phyloP scores from a whole-genome alignment of 768 basidiomycete genomes.

The Zangia roseola region DNA sequence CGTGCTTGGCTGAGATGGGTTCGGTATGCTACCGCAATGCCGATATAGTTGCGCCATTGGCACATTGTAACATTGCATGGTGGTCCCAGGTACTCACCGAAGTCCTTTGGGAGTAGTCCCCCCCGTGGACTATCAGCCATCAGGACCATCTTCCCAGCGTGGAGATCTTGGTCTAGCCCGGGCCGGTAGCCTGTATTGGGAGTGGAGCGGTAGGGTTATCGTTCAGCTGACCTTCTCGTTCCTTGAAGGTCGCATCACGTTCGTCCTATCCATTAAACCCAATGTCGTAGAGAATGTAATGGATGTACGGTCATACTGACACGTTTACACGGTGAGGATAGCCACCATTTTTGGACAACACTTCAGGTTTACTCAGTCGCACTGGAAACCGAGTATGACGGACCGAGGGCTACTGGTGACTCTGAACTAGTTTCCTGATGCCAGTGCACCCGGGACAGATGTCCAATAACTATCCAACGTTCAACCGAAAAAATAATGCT shows the following conservation, averaged over 20 bases:
- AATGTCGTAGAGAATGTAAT: not conserved
- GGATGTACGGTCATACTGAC: not conserved
- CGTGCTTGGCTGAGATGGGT: not conserved
- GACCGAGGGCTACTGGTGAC: not conserved
- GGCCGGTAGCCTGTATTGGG: not conserved
- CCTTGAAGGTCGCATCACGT: not conserved
- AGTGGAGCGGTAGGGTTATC: not conserved
- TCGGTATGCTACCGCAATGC: slow-evolving; percentile 6
- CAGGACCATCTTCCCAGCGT: slow-evolving; percentile 3
- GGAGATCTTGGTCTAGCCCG: not conserved
- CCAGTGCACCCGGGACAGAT: not conserved
- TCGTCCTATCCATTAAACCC: not conserved
- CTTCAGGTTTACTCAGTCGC: not conserved
- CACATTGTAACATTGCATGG: not conserved
- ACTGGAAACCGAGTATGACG: not conserved
- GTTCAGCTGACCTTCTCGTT: not conserved
- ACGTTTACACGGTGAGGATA: not conserved
- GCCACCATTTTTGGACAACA: not conserved
- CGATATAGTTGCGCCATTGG: not conserved
- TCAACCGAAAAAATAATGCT: not conserved
- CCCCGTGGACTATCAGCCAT: not conserved
- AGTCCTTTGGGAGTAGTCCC: not conserved
- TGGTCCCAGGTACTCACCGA: slow-evolving; percentile 4
- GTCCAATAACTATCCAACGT: not conserved
- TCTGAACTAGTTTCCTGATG: not conserved